Evolutionary conservation across 495 filamentous ascomycete genomes (phyloP).

Genomic region (Lophiotrema nucula): DNA sequence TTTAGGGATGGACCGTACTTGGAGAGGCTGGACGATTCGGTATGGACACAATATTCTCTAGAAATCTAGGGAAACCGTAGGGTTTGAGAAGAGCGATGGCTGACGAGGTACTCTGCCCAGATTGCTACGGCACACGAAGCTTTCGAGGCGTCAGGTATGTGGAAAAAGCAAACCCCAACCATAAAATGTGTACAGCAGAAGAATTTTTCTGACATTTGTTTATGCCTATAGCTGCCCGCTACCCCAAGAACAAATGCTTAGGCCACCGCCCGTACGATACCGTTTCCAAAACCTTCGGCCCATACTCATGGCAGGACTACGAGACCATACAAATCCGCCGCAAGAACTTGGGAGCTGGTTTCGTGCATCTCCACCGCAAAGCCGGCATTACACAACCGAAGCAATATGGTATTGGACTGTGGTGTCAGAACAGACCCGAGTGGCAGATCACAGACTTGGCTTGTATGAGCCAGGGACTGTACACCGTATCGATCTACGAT

Average conservation of each 20-base stretch:
- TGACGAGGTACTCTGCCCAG: conserved; percentile 26
- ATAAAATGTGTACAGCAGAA: neutral
- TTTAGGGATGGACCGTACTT: conserved; percentile 65
- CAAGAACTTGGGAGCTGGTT: conserved; percentile 80
- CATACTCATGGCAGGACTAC: conserved; percentile 83
- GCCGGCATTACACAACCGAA: conserved; percentile 59
- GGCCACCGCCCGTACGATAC: conserved; percentile 81
- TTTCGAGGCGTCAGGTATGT: conserved; percentile 66
- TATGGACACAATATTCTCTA: conserved; percentile 40
- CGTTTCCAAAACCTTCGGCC: conserved; percentile 69
- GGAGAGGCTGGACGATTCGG: conserved; percentile 69
- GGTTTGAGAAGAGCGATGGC: neutral
- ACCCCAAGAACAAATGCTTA: conserved; percentile 63
- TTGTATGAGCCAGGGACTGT: conserved; percentile 84
- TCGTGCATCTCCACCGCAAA: conserved; percentile 77
- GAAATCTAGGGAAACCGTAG: conserved; percentile 2
- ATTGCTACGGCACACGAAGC: conserved; percentile 74
- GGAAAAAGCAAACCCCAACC: conserved; percentile 5
- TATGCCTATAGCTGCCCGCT: conserved; percentile 9
- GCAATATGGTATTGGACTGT: conserved; percentile 85
- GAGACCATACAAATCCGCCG: conserved; percentile 73
- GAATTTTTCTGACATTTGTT: conserved; percentile 1
- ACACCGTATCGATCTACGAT: conserved; percentile 92
- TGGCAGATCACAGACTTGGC: conserved; percentile 98
- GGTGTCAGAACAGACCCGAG: conserved; percentile 94